A percentile compares a stretch with the other conserved stretches of the same genome.
phyloP scores from a whole-genome alignment of 768 basidiomycete species.

The Candolleomyces aberdarensis region DNA sequence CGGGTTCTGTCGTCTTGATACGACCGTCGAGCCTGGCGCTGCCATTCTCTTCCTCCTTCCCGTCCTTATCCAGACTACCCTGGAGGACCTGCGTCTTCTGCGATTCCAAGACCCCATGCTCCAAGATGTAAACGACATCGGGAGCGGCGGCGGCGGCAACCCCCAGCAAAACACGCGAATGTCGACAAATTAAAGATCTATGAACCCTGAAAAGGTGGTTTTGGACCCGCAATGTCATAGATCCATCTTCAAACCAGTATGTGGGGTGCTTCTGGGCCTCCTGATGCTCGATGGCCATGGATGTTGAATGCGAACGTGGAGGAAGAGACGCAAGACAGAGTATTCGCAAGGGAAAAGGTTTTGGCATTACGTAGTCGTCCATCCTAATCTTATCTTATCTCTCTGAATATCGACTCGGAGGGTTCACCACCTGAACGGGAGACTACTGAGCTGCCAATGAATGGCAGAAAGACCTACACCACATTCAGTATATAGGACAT shows the following conservation, averaged over 20 bases:
- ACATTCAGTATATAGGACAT: too few relatives aligned
- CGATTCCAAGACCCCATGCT: too few relatives aligned
- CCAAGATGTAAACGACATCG: neutral
- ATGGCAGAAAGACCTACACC: too few relatives aligned
- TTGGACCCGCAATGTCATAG: slow-evolving; percentile 46
- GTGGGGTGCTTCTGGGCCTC: slow-evolving; percentile 32
- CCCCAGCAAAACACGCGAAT: slow-evolving; percentile 31
- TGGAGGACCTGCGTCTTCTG: too few relatives aligned
- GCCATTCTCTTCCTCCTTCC: neutral
- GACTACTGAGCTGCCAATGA: too few relatives aligned
- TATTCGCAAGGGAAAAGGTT: neutral
- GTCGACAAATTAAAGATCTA: slow-evolving; percentile 45
- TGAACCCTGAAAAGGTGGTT: slow-evolving; percentile 56
- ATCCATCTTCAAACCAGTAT: slow-evolving; percentile 70
- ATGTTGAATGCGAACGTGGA: neutral
- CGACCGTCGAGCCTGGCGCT: neutral
- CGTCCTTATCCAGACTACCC: neutral
- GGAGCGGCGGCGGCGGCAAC: neutral
- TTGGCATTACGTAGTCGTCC: too few relatives aligned
- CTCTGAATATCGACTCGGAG: too few relatives aligned
- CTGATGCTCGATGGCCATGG: neutral
- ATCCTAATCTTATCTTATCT: too few relatives aligned
- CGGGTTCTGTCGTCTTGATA: slow-evolving; percentile 36
- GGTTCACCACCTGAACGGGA: too few relatives aligned
- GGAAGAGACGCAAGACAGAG: neutral